These are phyloP conservation scores for Geosmithia morbida DNA, from an alignment of 2,329 filamentous ascomycete genomes.

Conservation along the genomic window DNA sequence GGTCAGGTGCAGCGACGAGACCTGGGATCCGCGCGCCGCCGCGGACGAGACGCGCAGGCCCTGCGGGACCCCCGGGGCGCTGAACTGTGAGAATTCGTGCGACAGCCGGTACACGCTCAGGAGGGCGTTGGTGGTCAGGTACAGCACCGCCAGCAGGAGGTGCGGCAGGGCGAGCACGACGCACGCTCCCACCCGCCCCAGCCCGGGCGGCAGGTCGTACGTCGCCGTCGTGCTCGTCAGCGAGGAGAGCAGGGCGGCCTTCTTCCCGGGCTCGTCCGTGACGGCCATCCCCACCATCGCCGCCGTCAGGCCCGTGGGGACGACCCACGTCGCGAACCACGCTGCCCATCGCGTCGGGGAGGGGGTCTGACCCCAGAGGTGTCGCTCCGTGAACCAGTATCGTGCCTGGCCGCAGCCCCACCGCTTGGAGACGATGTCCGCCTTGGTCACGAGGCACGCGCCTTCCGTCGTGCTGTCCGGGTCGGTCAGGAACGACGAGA, in stretches of 20 bases:
- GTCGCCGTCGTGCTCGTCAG: slow-evolving; percentile 23
- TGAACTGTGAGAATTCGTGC: slow-evolving; percentile 32
- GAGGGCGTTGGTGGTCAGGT: slow-evolving; percentile 30
- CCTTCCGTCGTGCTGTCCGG: slow-evolving; percentile 28
- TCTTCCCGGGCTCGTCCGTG: slow-evolving; percentile 3
- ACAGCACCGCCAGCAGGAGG: slow-evolving; percentile 29
- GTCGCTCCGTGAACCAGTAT: slow-evolving; percentile 22
- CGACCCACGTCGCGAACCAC: slow-evolving; percentile 22
- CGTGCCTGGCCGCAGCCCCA: slow-evolving; percentile 28
- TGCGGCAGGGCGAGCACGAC: slow-evolving; percentile 32
- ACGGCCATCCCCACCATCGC: slow-evolving; percentile 23
- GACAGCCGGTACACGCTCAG: slow-evolving; percentile 33
- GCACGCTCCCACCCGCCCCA: slow-evolving; percentile 12
- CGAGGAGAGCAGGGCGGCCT: slow-evolving; percentile 15
- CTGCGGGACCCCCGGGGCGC: slow-evolving; percentile 11
- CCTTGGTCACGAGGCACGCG: slow-evolving; percentile 30
- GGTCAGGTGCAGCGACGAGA: slow-evolving; percentile 31
- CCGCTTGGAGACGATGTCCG: slow-evolving; percentile 24
- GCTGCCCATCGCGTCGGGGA: slow-evolving; percentile 26
- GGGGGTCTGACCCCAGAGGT: slow-evolving; percentile 30
- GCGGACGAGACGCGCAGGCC: slow-evolving; percentile 31
- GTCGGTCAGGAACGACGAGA: slow-evolving; percentile 31
- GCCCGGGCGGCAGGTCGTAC: slow-evolving; percentile 13
- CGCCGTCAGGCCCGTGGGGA: slow-evolving; percentile 19
- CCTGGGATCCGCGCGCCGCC: slow-evolving; percentile 26